Percentiles rank a stretch among this genome's conserved stretches.
phyloP scores from a whole-genome alignment of 2,329 filamentous ascomycete species.

The Macrophomina phaseolina region DNA sequence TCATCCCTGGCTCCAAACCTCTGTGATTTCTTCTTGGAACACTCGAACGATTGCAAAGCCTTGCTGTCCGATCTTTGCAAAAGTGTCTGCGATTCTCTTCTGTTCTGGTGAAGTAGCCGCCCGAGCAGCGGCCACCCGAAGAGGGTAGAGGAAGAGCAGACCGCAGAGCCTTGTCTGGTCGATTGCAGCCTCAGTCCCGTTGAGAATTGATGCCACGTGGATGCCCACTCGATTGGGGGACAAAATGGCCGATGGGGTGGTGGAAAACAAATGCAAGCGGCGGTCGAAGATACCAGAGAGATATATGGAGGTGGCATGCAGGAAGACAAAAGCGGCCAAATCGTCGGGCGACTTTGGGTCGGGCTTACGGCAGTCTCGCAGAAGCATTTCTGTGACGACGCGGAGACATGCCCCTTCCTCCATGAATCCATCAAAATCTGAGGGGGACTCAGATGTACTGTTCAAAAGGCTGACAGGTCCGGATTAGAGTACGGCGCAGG shows the following conservation, averaged over 20 bases:
- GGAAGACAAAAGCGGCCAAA: not conserved
- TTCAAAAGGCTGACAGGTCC: not conserved
- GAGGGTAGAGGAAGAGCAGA: slow-evolving; percentile 14
- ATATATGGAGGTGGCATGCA: slow-evolving; percentile 9
- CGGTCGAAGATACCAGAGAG: slow-evolving; percentile 19
- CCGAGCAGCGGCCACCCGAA: slow-evolving; percentile 5
- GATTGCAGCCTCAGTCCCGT: not conserved
- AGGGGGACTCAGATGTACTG: not conserved
- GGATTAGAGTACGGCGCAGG: not conserved
- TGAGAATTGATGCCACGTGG: not conserved
- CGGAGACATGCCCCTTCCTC: not conserved
- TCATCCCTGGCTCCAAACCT: not conserved
- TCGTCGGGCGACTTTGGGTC: not conserved
- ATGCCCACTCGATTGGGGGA: not conserved
- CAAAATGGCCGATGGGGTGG: not conserved
- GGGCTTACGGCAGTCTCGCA: not conserved
- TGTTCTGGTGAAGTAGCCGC: not conserved
- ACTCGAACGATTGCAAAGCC: not conserved
- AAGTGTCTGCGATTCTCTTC: not conserved
- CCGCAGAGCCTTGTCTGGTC: slow-evolving; percentile 7
- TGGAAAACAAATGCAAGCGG: not conserved
- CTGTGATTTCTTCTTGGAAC: not conserved
- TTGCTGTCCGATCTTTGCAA: not conserved
- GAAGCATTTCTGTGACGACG: not conserved
- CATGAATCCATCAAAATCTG: not conserved